phyloP scores from a whole-genome alignment of 2,329 filamentous ascomycete species.

The Claviceps sp. region DNA sequence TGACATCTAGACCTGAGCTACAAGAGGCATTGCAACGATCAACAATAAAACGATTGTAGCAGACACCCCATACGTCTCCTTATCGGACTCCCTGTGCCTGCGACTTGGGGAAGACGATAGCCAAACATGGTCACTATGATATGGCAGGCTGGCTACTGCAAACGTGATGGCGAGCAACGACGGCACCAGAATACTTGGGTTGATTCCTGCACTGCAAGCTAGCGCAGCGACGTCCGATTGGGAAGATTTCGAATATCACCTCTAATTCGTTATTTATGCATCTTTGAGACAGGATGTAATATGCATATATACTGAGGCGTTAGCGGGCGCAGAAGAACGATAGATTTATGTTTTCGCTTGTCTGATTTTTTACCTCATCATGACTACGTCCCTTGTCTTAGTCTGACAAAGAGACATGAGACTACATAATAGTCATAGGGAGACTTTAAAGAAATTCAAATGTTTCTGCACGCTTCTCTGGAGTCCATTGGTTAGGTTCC shows the following conservation, averaged over 20 bases:
- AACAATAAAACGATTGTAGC: constrained; percentile 41
- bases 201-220: not conserved
- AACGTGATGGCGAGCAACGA: not conserved
- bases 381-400: not conserved
- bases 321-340: constrained; percentile 4
- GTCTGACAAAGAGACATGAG: not conserved
- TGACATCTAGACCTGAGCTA: constrained; percentile 72
- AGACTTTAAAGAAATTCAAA: not conserved
- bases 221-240: not conserved
- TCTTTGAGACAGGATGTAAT: constrained; percentile 1
- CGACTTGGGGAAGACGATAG: not conserved
- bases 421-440: not conserved
- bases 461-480: not conserved
- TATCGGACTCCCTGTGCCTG: not conserved
- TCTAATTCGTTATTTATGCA: not conserved
- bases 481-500: not conserved
- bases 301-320: constrained; percentile 7
- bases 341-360: constrained; percentile 5
- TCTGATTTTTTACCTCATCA: not conserved
- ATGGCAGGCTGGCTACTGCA: not conserved
- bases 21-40: constrained; percentile 76
- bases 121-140: not conserved
- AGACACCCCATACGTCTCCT: not conserved
- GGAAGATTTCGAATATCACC: not conserved
- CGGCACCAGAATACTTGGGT: not conserved